phyloP scores from a whole-genome alignment of 2,329 filamentous ascomycete genomes.

The Pseudogymnoascus sp. region DNA sequence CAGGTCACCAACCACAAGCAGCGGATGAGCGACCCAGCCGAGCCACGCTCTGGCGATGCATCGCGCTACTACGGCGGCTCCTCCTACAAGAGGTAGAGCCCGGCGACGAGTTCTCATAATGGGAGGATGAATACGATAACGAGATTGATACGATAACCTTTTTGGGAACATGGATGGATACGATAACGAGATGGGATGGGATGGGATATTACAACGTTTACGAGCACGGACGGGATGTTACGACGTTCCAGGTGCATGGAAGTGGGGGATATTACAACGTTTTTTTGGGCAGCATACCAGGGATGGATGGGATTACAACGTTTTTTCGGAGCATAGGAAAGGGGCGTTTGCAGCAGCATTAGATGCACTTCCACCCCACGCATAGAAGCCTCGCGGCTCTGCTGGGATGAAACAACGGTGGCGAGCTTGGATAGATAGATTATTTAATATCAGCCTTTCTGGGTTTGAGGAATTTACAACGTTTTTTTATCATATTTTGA shows the following conservation, averaged over 20 bases:
- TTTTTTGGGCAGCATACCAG: neutral
- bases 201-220: neutral
- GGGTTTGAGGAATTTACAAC: neutral
- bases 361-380: neutral
- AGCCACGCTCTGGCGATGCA: neutral
- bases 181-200: neutral
- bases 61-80: neutral
- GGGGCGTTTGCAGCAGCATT: neutral
- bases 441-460: neutral
- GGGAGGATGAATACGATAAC: neutral
- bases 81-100: neutral
- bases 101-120: neutral
- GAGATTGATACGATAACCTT: neutral
- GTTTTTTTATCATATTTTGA: neutral
- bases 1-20: slow-evolving; percentile 10
- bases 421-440: neutral
- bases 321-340: neutral
- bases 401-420: neutral
- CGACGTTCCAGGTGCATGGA: neutral
- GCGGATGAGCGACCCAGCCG: neutral
- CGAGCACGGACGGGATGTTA: neutral
- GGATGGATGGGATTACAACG: neutral
- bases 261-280: neutral
- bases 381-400: slow-evolving; percentile 7
- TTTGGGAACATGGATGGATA: neutral